These are phyloP conservation scores for Diaporthe sp. DNA, from an alignment of 2,329 filamentous ascomycete genomes.

Conservation along the genomic window DNA sequence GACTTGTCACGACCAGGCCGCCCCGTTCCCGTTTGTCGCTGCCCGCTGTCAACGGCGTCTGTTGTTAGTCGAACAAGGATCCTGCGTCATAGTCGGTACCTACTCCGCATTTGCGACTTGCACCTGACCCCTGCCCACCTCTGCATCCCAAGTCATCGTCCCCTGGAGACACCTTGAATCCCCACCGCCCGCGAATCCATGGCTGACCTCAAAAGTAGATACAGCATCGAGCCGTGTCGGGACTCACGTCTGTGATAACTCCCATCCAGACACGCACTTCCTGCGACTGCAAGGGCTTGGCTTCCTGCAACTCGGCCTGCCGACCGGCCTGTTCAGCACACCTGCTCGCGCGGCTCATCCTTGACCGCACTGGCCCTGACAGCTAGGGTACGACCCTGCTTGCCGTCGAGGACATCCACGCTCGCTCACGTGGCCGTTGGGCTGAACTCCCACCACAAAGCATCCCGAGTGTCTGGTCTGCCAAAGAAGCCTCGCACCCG, in stretches of 20 bases:
- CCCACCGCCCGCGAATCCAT: conserved; percentile 19
- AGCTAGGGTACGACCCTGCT: conserved; percentile 42
- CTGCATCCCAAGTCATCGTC: conserved; percentile 16
- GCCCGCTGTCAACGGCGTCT: conserved; percentile 19
- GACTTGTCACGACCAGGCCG: not conserved
- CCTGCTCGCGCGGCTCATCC: conserved; percentile 20
- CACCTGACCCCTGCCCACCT: conserved; percentile 23
- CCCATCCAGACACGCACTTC: not conserved
- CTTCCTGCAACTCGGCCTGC: conserved; percentile 6
- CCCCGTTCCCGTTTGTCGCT: conserved; percentile 12
- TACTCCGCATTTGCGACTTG: conserved; percentile 34
- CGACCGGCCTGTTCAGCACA: conserved; percentile 9
- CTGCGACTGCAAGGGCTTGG: conserved; percentile 1
- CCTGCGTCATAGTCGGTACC: conserved; percentile 36
- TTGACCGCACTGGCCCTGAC: conserved; percentile 17
- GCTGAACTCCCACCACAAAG: conserved; percentile 40
- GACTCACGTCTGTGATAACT: not conserved
- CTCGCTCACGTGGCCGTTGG: conserved; percentile 39
- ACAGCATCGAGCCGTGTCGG: conserved; percentile 8
- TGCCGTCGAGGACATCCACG: conserved; percentile 39
- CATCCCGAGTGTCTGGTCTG: conserved; percentile 40
- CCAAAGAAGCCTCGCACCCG: conserved; percentile 32
- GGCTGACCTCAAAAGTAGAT: conserved; percentile 33
- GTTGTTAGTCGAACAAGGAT: conserved; percentile 30
- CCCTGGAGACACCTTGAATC: conserved; percentile 18